These are phyloP conservation scores for Gomphus sp. DNA, from an alignment of 1,284 basidiomycete genomes.

Conservation along the genomic window DNA sequence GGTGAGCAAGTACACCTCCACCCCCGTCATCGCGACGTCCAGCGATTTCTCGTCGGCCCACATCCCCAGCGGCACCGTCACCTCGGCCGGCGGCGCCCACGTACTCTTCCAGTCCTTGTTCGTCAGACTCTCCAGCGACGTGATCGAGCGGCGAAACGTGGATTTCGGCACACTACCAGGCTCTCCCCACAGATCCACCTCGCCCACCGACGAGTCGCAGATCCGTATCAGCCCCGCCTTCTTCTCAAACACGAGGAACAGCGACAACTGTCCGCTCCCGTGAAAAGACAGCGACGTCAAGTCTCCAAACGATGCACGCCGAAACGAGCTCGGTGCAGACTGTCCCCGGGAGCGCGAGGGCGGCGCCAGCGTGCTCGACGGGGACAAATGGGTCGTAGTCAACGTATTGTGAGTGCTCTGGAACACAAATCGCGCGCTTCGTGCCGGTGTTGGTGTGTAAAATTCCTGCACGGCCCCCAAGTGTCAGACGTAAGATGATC, in stretches of 20 bases:
- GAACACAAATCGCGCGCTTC: slow-evolving; percentile 55
- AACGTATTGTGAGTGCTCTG: slow-evolving; percentile 27
- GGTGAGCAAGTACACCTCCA: slow-evolving; percentile 48
- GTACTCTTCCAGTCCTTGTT: slow-evolving; percentile 12
- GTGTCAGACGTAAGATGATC: neutral
- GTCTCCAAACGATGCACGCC: neutral
- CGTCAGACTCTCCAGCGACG: slow-evolving; percentile 9
- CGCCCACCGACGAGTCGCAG: slow-evolving; percentile 67
- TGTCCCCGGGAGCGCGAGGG: neutral
- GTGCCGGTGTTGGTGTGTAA: slow-evolving; percentile 61
- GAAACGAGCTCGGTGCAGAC: neutral
- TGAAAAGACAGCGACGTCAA: neutral
- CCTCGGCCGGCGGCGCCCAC: slow-evolving; percentile 13
- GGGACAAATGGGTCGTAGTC: too few relatives aligned
- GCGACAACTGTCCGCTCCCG: slow-evolving; percentile 44
- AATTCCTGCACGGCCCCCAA: slow-evolving; percentile 50
- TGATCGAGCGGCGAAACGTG: slow-evolving; percentile 14
- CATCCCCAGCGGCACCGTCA: slow-evolving; percentile 13
- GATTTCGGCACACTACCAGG: slow-evolving; percentile 17
- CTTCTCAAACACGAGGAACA: slow-evolving; percentile 77
- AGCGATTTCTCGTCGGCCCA: too few relatives aligned
- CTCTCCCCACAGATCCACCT: slow-evolving; percentile 56
- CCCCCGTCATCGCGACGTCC: slow-evolving; percentile 22
- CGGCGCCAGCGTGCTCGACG: neutral
- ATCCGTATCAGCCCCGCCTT: slow-evolving; percentile 72